Evolutionary conservation across 1,284 basidiomycete species (phyloP).

Genomic region (Gymnopus androsaceus): DNA sequence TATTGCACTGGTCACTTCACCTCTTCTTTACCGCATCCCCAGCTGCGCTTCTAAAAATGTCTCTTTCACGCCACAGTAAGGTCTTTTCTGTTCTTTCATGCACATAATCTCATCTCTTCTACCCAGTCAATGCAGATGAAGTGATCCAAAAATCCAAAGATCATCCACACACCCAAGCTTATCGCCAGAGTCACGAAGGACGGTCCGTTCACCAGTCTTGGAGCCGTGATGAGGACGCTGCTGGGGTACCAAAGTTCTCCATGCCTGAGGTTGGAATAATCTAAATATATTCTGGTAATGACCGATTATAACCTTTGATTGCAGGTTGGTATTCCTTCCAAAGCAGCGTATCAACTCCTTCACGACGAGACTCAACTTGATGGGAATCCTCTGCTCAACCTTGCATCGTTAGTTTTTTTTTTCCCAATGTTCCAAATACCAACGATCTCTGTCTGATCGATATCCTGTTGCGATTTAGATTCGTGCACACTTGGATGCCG

Average conservation of each 20-base stretch:
- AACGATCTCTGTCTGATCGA: no score
- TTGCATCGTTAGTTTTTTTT: conserved; percentile 48
- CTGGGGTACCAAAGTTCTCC: conserved; percentile 39
- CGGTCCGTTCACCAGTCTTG: conserved; percentile 36
- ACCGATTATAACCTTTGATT: no score
- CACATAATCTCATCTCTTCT: background rate
- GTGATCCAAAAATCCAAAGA: conserved; percentile 39
- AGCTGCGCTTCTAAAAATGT: no score
- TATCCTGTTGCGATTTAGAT: conserved; percentile 32
- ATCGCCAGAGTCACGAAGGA: conserved; percentile 24
- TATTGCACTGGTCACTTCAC: no score
- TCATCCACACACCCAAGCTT: conserved; percentile 38
- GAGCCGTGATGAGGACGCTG: conserved; percentile 43
- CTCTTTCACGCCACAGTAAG: conserved; percentile 30
- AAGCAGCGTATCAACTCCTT: conserved; percentile 56
- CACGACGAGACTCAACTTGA: conserved; percentile 66
- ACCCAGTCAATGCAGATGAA: conserved; percentile 30
- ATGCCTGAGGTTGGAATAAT: conserved; percentile 34
- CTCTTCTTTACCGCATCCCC: no score
- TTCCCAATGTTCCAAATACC: background rate
- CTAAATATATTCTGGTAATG: no score
- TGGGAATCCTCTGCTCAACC: conserved; percentile 66
- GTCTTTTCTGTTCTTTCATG: background rate
- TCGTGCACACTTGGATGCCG: conserved; percentile 64
- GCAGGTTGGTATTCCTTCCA: conserved; percentile 34